phyloP scores from a whole-genome alignment of 164 flowering plant genomes.

The Liriodendron chinense region DNA sequence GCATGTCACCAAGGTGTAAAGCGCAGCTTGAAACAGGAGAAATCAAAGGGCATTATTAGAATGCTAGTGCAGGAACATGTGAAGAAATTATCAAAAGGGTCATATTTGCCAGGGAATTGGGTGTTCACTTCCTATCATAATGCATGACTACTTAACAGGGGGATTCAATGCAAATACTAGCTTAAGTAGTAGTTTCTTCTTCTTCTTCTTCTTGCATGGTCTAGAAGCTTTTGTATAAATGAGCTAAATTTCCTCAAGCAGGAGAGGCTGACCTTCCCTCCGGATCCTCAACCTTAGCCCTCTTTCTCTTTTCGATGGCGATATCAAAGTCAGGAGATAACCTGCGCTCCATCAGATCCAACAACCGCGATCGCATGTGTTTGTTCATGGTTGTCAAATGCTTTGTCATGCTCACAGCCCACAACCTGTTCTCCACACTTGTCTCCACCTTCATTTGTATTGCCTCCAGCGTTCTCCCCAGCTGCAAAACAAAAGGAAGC shows the following conservation, averaged over 20 bases:
- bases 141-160: too few species aligned
- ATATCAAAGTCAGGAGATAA: slow-evolving; percentile 18
- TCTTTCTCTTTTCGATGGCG: slow-evolving; percentile 23
- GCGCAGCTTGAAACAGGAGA: background rate
- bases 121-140: too few species aligned
- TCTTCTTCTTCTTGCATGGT: too few species aligned
- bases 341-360: slow-evolving; percentile 42
- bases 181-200: too few species aligned
- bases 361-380: slow-evolving; percentile 39
- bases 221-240: too few species aligned
- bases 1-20: too few species aligned
- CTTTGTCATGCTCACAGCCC: slow-evolving; percentile 53
- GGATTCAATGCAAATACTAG: too few species aligned
- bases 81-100: background rate
- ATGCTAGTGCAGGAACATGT: background rate
- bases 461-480: slow-evolving; percentile 32
- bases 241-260: background rate
- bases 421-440: slow-evolving; percentile 33
- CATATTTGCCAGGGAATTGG: slow-evolving; percentile 2
- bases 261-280: slow-evolving; percentile 8
- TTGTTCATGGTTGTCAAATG: slow-evolving; percentile 53
- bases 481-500: slow-evolving; percentile 19
- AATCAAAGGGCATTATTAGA: background rate
- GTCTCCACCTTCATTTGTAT: slow-evolving; percentile 49
- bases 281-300: slow-evolving; percentile 17